Base-by-base conservation (phyloP, 1,139 yeast species). In the Suhomyces maxii region DNA sequence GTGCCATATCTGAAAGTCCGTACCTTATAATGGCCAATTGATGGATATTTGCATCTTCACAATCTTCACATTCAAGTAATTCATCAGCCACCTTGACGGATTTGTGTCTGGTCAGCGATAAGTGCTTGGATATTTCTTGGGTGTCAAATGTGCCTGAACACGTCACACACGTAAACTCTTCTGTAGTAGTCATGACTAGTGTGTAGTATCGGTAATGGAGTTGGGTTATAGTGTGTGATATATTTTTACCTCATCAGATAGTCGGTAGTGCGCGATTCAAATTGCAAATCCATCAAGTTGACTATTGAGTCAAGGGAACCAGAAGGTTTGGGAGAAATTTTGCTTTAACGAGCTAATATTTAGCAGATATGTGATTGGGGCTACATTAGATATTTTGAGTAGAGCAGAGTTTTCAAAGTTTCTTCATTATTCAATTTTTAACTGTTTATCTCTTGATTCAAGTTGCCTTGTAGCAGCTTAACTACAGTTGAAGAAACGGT, bases 91-190 rank as follows among this genome's bases (percentile, higher is more conserved):
- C 67, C 42, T 50, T 53, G 7, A 80, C 75, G 0, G 74, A 60
- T 54, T 79, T 81, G 64, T 83, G 88, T 50, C 86, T 71, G 0
- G 84, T 76, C 1, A 73, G 44, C 1, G 81, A 68, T 31, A 81
- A 66, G 61, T 83, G 88, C 53, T 70, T 72, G 28, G 67, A 63
- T 28, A 71, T 64, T 3, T 55, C 61, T 6, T 50, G 41, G 11
- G 58, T 61, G 10, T 49, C 53, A 8, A 55, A 53, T 10, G 57
- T 33, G 26, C 50, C 52, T 23, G 57, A 54, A 52, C 76, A 71
- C 34, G 74, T 70, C 44, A 58, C 51, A 53, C 76, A 71, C 11
- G 64, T 58, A 52, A 54, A 63, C 44, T 35, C 40, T 10, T 40
- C 37, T 9, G 33, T 6, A 13, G 11, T 39, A 9, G 14, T 30